These are phyloP conservation scores for Pichia sp. DNA, from an alignment of 1,139 yeast species.

Conservation along the genomic window DNA sequence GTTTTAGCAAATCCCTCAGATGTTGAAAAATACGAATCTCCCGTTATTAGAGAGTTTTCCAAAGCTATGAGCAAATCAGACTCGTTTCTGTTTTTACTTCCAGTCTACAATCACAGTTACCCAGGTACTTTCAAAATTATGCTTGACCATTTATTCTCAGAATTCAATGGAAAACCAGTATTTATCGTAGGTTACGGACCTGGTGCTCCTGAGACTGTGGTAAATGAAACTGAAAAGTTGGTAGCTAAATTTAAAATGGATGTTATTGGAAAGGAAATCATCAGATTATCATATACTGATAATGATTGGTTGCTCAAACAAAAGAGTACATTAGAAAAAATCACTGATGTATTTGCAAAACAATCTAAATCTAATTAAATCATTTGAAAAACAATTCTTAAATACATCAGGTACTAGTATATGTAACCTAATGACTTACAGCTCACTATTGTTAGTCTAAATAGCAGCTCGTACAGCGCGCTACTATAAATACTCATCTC, in stretches of 20 bases:
- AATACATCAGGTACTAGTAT: too few species aligned
- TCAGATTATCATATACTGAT: not conserved
- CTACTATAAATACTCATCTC: too few species aligned
- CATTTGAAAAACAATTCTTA: too few species aligned
- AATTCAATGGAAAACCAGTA: constrained; percentile 1
- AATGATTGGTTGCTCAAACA: not conserved
- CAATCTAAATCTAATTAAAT: too few species aligned
- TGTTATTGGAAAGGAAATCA: not conserved
- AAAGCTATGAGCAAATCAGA: not conserved
- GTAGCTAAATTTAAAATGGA: constrained; percentile 2
- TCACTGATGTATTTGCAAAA: too few species aligned
- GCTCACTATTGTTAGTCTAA: too few species aligned
- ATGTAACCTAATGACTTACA: too few species aligned
- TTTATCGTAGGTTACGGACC: constrained; percentile 1
- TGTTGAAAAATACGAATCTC: constrained; percentile 1
- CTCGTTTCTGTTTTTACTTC: constrained; percentile 1
- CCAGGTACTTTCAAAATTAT: constrained; percentile 4
- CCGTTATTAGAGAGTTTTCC: constrained; percentile 1
- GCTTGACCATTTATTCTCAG: constrained; percentile 4
- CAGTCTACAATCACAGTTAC: constrained; percentile 3
- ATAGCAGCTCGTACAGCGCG: too few species aligned
- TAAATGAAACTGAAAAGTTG: not conserved
- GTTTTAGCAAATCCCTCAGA: not conserved
- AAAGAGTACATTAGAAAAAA: too few species aligned
- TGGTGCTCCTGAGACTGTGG: not conserved